Evolutionary conservation across 345 rosid genomes (phyloP).

Genomic region (Camelina sativa): DNA sequence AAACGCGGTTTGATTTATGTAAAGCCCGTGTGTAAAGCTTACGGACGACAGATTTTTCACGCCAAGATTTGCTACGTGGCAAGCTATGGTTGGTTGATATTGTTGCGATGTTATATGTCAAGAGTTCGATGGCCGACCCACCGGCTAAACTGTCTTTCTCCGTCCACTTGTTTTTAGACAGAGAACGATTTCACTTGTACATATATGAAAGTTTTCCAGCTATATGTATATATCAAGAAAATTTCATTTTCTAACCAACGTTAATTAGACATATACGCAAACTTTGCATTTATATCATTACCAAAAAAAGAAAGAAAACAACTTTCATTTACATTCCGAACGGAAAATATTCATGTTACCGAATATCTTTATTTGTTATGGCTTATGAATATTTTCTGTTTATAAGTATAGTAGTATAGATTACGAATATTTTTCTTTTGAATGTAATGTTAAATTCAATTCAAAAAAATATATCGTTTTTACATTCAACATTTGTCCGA

Average conservation of each 20-base stretch:
- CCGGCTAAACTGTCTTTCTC: constrained; percentile 29
- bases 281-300: constrained; percentile 21
- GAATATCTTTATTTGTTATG: not conserved
- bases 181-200: constrained; percentile 1
- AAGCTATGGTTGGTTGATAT: not conserved
- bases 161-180: constrained; percentile 28
- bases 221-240: not conserved
- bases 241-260: not conserved
- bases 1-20: constrained; percentile 18
- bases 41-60: not conserved
- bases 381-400: not conserved
- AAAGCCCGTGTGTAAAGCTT: constrained; percentile 1
- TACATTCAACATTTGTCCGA: no score
- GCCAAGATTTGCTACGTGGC: constrained; percentile 21
- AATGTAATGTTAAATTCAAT: no score
- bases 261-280: constrained; percentile 5
- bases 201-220: not conserved
- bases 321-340: not conserved
- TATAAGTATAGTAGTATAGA: no score
- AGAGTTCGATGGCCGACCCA: constrained; percentile 40
- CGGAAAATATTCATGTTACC: not conserved
- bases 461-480: no score
- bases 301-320: no score
- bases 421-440: no score
- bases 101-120: constrained; percentile 31